Evolutionary conservation across 1,284 basidiomycete species (phyloP), one percentile per base, ranked within the genome.

Genomic region (Sparassis latifolia): DNA sequence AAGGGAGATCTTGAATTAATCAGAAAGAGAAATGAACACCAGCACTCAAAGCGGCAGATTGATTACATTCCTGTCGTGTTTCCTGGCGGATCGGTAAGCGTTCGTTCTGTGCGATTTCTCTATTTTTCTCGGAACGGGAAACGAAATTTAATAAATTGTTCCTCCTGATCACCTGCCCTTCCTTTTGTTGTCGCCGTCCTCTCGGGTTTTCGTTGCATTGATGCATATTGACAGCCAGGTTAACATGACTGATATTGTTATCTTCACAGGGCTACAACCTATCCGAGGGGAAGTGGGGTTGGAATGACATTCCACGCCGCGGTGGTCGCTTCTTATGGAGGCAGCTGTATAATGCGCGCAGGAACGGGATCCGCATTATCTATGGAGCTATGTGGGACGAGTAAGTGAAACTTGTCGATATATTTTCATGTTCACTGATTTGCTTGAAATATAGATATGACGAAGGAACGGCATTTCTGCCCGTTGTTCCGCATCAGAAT

Each of bases 361-460:
- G 75, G 41, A 74, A 75, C 39, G 84, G 84, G 9, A 80, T 79
- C 10, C 73, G 79, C n/a, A 82, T 70, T 2, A 75, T 89, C 48
- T 89, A 89, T 55, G 84, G 83, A 28, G 86, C 86, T 5, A 89
- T 89, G 86, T 89, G 86, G 86, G 88, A 90, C 58, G 86, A 88
- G 84, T 87, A 53, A 63, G 83, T 77, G 2, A 12, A 10, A n/a
- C 31, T 28, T 5, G 10, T 53, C 10, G 40, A 10, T 44, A 10
- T 10, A 31, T 43, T 29, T n/a, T 38, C 10, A 27, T 42, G 40
- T 27, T 42, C 27, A 6, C 2, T 35, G 35, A 47, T 33, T 20
- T 20, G 7, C 39, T 29, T 44, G 33, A 45, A 33, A 27, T 10
- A 1, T 10, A 86, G 84, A 62, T 89, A 89, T 55, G 86, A 89